These are phyloP conservation scores for Hymenotorrendiella dingleyae DNA, from an alignment of 2,329 filamentous ascomycete genomes.

Conservation along the genomic window DNA sequence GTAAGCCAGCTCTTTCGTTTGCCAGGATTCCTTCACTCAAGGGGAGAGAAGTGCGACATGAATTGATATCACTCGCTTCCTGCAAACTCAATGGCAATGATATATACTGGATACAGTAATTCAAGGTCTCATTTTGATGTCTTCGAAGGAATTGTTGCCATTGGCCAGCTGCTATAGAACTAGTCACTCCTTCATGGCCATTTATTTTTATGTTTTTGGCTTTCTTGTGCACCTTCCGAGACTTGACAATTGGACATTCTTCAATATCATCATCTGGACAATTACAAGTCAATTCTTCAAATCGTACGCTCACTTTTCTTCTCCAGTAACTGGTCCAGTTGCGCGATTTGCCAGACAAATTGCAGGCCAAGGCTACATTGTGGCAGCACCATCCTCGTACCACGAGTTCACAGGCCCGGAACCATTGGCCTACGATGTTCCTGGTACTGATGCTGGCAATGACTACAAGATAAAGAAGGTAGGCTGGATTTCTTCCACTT, in stretches of 20 bases:
- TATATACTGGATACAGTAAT: too few relatives aligned
- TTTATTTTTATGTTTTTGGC: too few relatives aligned
- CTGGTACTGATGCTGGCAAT: slow-evolving; percentile 84
- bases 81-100: too few relatives aligned
- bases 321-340: slow-evolving; percentile 79
- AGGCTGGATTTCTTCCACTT: background rate
- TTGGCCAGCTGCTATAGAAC: too few relatives aligned
- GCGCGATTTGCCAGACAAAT: slow-evolving; percentile 87
- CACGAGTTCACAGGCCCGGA: slow-evolving; percentile 89
- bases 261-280: background rate
- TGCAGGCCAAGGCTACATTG: slow-evolving; percentile 87
- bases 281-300: background rate
- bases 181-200: too few relatives aligned
- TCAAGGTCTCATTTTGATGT: too few relatives aligned
- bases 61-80: background rate
- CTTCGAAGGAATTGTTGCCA: too few relatives aligned
- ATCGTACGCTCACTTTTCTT: slow-evolving; percentile 1
- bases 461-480: slow-evolving; percentile 79
- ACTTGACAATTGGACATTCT: background rate
- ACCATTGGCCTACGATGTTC: slow-evolving; percentile 76
- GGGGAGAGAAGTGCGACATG: background rate
- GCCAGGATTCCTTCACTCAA: too few relatives aligned
- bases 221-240: too few relatives aligned
- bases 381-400: slow-evolving; percentile 83
- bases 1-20: slow-evolving; percentile 42